Conservation (phyloP, 345 rosid genomes). For the Arabidopsis arenosa region DNA sequence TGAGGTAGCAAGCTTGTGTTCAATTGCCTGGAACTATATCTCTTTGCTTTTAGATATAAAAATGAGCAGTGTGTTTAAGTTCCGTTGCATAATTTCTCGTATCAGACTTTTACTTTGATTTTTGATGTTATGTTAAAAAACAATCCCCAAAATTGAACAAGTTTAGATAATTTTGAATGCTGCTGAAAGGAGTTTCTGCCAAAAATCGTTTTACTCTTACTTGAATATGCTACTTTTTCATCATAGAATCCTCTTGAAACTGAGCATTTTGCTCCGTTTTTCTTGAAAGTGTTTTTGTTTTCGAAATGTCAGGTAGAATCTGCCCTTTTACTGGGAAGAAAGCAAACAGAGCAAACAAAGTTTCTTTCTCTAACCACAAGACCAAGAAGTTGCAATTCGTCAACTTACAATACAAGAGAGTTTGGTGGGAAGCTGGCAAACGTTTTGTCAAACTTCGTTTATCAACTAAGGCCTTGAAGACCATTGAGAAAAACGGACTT, state of each 20-base stretch:
- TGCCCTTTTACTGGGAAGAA: constrained; percentile 97
- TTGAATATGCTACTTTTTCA: too few species aligned
- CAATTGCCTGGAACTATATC: neutral
- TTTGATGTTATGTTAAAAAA: neutral
- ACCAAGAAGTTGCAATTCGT: constrained; percentile 90
- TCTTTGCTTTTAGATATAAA: neutral
- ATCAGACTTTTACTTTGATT: neutral
- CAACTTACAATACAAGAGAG: constrained; percentile 84
- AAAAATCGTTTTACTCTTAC: too few species aligned
- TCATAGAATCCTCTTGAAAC: too few species aligned
- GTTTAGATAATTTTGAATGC: neutral
- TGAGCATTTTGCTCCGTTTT: neutral
- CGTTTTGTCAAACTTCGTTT: constrained; percentile 82
- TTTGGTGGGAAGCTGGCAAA: constrained; percentile 98
- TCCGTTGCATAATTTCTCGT: neutral
- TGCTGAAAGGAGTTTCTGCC: too few species aligned
- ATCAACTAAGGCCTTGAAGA: constrained; percentile 88
- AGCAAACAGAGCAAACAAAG: constrained; percentile 87
- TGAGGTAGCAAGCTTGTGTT: neutral
- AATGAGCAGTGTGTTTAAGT: neutral
- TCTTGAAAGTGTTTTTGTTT: constrained; percentile 10
- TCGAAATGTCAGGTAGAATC: constrained; percentile 65
- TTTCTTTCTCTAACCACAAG: constrained; percentile 97
- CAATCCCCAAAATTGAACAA: neutral
- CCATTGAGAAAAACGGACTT: constrained; percentile 91